Percentiles rank a stretch among this genome's conserved stretches.
These are phyloP conservation scores for Scheffersomyces amazonensis DNA, from an alignment of 805 yeast genomes.

Conservation along the genomic window DNA sequence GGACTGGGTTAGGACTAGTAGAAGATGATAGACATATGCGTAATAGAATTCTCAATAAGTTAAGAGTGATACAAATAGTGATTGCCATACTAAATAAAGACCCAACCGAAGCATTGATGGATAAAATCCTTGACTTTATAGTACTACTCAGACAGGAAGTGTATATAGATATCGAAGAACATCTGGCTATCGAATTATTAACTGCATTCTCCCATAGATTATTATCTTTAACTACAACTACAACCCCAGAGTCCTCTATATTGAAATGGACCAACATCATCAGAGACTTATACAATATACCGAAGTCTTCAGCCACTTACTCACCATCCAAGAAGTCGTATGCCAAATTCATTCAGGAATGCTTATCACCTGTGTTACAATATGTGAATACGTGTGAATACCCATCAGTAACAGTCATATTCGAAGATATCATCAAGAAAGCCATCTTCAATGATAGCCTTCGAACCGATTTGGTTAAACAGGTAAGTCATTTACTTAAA, in stretches of 20 bases:
- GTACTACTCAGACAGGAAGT: slow-evolving; percentile 17
- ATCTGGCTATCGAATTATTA: slow-evolving; percentile 22
- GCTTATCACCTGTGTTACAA: slow-evolving; percentile 13
- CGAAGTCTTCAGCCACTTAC: slow-evolving; percentile 17
- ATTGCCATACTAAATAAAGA: slow-evolving; percentile 13
- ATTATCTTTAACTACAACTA: too few species aligned
- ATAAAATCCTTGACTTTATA: slow-evolving; percentile 14
- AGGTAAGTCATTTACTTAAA: slow-evolving; percentile 13
- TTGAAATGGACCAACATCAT: slow-evolving; percentile 23
- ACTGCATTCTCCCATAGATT: background rate
- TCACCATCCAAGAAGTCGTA: slow-evolving; percentile 28
- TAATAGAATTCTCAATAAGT: slow-evolving; percentile 34
- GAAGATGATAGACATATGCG: slow-evolving; percentile 23
- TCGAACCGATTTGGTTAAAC: slow-evolving; percentile 3
- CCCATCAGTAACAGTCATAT: background rate
- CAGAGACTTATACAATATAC: slow-evolving; percentile 19
- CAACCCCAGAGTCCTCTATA: too few species aligned
- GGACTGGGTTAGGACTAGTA: slow-evolving; percentile 28
- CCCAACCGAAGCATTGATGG: slow-evolving; percentile 9
- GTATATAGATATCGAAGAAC: slow-evolving; percentile 34
- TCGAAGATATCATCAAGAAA: slow-evolving; percentile 2
- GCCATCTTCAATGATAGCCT: background rate
- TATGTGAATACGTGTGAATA: slow-evolving; percentile 2
- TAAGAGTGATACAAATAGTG: slow-evolving; percentile 38
- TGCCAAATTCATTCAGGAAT: slow-evolving; percentile 23